Percentiles rank a stretch among this genome's conserved stretches.
These are phyloP conservation scores for Massospora cicadina DNA, from an alignment of 371 early-diverging fungal species.

Conservation along the genomic window DNA sequence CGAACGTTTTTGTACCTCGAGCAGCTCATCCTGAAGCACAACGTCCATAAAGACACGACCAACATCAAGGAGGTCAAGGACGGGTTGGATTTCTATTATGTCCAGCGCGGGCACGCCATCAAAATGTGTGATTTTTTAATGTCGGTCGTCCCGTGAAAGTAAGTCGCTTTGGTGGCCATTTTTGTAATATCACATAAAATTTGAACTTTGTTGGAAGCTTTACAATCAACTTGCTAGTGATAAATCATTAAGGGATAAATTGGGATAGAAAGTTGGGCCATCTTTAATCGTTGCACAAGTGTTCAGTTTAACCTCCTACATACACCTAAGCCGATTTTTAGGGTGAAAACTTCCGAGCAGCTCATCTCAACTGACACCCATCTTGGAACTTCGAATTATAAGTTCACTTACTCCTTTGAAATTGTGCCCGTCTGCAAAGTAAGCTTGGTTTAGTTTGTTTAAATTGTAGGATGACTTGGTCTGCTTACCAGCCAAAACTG, in stretches of 20 bases:
- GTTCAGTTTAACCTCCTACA: no score
- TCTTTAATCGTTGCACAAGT: no score
- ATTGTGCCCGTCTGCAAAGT: slow-evolving; percentile 86
- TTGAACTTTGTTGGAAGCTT: no score
- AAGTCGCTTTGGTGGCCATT: slow-evolving; percentile 14
- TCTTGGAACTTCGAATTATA: slow-evolving; percentile 82
- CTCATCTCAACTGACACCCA: slow-evolving; percentile 95
- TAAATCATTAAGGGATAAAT: no score
- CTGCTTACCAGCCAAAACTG: slow-evolving; percentile 66
- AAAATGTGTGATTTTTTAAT: slow-evolving; percentile 93
- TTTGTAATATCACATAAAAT: no score
- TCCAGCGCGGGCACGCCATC: slow-evolving; percentile 75
- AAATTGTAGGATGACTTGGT: slow-evolving; percentile 75
- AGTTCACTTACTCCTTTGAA: slow-evolving; percentile 93
- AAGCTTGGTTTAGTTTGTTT: background rate
- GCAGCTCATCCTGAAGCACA: slow-evolving; percentile 96
- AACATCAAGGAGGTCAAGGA: slow-evolving; percentile 96
- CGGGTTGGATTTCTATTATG: slow-evolving; percentile 98
- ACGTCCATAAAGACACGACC: slow-evolving; percentile 87
- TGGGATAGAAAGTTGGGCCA: no score
- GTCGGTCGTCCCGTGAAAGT: slow-evolving; percentile 67
- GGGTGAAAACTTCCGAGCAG: slow-evolving; percentile 83
- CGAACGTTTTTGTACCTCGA: slow-evolving; percentile 97
- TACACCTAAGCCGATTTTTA: no score
- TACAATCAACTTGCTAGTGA: no score